Percentiles rank a stretch among this genome's conserved stretches.
Evolutionary conservation across 2,329 filamentous ascomycete genomes (phyloP).

Genomic region (Curvularia sp.): DNA sequence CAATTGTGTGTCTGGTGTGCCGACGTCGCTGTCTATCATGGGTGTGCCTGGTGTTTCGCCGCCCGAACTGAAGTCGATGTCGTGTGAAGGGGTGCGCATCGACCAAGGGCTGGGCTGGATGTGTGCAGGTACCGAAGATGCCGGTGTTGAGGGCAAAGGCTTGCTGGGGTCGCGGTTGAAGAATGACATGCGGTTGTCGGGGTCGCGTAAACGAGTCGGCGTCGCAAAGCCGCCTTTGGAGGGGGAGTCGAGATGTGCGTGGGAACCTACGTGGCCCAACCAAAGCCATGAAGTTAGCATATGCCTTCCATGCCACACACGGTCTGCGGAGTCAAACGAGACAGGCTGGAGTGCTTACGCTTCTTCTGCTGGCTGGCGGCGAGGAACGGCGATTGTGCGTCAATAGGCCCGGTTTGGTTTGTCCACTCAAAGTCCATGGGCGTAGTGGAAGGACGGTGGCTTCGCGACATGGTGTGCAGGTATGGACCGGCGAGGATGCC

Average conservation of each 20-base stretch:
- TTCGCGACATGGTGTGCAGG: conserved; percentile 34
- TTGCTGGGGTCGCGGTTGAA: conserved; percentile 52
- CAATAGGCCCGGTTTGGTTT: conserved; percentile 55
- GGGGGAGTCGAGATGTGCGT: conserved; percentile 54
- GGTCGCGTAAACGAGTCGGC: conserved; percentile 55
- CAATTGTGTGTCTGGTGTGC: conserved; percentile 51
- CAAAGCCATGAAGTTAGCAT: conserved; percentile 24
- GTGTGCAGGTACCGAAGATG: conserved; percentile 34
- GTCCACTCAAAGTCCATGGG: conserved; percentile 64
- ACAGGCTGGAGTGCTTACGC: conserved; percentile 40
- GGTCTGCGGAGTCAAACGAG: conserved; percentile 9
- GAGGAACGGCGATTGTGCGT: conserved; percentile 58
- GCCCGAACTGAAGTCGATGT: conserved; percentile 55
- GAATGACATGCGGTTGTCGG: conserved; percentile 58
- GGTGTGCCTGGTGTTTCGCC: conserved; percentile 59
- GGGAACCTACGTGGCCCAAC: conserved; percentile 35
- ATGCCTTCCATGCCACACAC: conserved; percentile 5
- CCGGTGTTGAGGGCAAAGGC: conserved; percentile 44
- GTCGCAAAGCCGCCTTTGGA: conserved; percentile 54
- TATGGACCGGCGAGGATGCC: neutral
- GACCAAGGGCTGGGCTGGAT: conserved; percentile 44
- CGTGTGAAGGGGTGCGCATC: conserved; percentile 45
- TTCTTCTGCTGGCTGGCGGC: conserved; percentile 45
- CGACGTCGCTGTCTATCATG: conserved; percentile 52
- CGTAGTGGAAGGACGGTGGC: conserved; percentile 50